Conservation (phyloP, 2,329 filamentous ascomycete genomes). For the Penicillium sp. region DNA sequence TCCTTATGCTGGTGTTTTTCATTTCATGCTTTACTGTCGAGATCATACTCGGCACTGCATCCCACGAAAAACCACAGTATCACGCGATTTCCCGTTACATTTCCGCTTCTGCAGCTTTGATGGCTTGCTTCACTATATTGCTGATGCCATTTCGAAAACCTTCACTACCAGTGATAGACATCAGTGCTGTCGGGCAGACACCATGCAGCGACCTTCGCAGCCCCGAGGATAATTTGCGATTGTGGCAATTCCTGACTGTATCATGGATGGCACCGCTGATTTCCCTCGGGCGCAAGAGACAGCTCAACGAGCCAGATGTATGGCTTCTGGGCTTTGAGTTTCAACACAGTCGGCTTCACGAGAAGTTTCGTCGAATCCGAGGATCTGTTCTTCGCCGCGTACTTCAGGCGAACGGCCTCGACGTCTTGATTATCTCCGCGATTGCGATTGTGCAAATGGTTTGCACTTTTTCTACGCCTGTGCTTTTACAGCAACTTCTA, state of each 20-base stretch:
- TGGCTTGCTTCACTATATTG: conserved; percentile 57
- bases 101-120: conserved; percentile 45
- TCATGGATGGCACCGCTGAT: conserved; percentile 81
- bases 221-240: conserved; percentile 75
- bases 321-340: conserved; percentile 81
- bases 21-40: conserved; percentile 36
- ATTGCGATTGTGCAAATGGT: conserved; percentile 66
- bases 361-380: conserved; percentile 69
- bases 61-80: conserved; percentile 4
- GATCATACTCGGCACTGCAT: conserved; percentile 34
- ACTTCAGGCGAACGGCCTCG: conserved; percentile 74
- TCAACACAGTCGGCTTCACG: conserved; percentile 74
- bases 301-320: conserved; percentile 76
- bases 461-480: conserved; percentile 62
- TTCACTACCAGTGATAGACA: conserved; percentile 54
- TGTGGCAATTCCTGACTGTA: conserved; percentile 84
- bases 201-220: conserved; percentile 65
- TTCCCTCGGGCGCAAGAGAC: conserved; percentile 60
- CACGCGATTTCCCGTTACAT: conserved; percentile 27
- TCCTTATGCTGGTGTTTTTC: conserved; percentile 41
- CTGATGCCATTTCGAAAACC: conserved; percentile 71
- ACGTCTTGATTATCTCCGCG: conserved; percentile 67
- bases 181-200: conserved; percentile 58
- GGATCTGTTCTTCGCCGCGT: conserved; percentile 73
- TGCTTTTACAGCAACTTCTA: conserved; percentile 72